Evolutionary conservation across 208 protist species (phyloP), one percentile per base, ranked within the genome.

Genomic region (Trypanosoma brucei): DNA sequence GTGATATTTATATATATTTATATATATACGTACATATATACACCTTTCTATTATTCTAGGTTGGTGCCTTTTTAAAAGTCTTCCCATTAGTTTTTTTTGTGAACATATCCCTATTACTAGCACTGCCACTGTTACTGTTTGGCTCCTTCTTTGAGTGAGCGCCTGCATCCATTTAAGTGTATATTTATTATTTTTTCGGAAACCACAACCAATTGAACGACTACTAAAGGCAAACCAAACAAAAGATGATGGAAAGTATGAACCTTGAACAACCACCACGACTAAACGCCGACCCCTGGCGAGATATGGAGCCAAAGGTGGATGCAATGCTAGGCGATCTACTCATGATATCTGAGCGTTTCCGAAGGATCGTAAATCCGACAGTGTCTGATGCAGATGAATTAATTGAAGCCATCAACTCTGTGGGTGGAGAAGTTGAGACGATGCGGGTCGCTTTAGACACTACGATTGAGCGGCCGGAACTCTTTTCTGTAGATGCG

Each of bases 381-480:
- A 91, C 88, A 13, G 76, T 91, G 30, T 84, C 82, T 13, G 79
- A 72, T 2, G 82, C 86, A 51, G 86, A 91, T 36, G 82, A 91
- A 59, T 54, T 91, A 34, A 60, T 90, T 5, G 88, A 87, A 45
- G 56, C 74, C 45, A 82, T 94, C n/a, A 62, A 54, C n/a, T 72
- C 62, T 59, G 83, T 72, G 54, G 76, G 54, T 22, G 88, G 88
- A 70, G 71, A 74, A 6, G 76, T 94, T 9, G 81, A 83, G 54
- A 84, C 86, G 59, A 90, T 94, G 88, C 88, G 83, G 6, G 83
- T 81, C 13, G 84, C 84, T 3, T 71, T 91, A 6, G 84, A 91
- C 60, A 80, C 78, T 50, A 83, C 78, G 14, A 84, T 86, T 73
- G 79, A 94, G 55, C 84, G 89, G 62, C 84, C 88, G 8, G 84